phyloP scores from a whole-genome alignment of 768 basidiomycete species.

The Rossbeevera mucosa region DNA sequence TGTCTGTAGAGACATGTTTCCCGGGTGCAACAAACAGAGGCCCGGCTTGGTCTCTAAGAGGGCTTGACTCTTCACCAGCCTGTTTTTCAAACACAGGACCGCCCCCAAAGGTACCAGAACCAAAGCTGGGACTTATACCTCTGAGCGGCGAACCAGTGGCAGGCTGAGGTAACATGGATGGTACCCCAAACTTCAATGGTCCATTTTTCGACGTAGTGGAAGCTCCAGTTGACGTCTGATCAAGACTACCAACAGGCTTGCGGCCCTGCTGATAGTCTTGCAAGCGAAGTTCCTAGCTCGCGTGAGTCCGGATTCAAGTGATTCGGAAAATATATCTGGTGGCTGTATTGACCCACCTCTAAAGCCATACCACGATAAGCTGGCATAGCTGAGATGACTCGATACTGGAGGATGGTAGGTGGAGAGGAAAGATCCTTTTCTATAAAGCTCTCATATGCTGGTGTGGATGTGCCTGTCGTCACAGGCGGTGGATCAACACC shows the following conservation, averaged over 20 bases:
- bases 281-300: not conserved
- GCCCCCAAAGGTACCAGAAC: too few species aligned
- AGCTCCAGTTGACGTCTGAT: not conserved
- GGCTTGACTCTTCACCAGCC: too few species aligned
- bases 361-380: conserved; percentile 73
- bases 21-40: too few species aligned
- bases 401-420: conserved; percentile 58
- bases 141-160: too few species aligned
- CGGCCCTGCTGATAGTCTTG: not conserved
- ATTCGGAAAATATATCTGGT: not conserved
- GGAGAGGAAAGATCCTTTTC: conserved; percentile 64
- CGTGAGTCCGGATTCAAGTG: not conserved
- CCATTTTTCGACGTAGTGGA: not conserved
- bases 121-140: too few species aligned
- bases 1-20: too few species aligned
- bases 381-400: conserved; percentile 77
- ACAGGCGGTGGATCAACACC: conserved; percentile 46
- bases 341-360: conserved; percentile 44
- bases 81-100: too few species aligned
- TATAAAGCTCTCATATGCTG: conserved; percentile 49
- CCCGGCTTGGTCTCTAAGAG: too few species aligned
- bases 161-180: not conserved
- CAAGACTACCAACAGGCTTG: not conserved
- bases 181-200: not conserved
- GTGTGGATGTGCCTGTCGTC: conserved; percentile 27